phyloP scores from a whole-genome alignment of 108 stramenopile species.

The Mayamaea pseudoterrestris region DNA sequence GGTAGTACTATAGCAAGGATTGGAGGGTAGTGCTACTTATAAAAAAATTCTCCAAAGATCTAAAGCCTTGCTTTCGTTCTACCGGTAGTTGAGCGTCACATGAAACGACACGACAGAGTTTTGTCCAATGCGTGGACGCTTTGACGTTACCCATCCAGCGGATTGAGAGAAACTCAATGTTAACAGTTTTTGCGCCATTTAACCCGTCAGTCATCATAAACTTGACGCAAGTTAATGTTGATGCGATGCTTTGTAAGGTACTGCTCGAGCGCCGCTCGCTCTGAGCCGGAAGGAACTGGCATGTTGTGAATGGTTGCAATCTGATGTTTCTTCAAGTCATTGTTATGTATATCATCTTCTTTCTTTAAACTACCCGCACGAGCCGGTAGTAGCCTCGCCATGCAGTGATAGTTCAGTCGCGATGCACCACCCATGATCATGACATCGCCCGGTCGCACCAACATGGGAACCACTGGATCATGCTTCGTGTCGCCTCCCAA shows the following conservation, averaged over 20 bases:
- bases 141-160: too few relatives aligned
- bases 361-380: background rate
- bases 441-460: conserved; percentile 57
- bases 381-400: conserved; percentile 34
- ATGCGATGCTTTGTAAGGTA: conserved; percentile 36
- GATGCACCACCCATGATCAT: conserved; percentile 41
- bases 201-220: conserved; percentile 4
- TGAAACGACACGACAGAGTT: too few relatives aligned
- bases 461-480: conserved; percentile 38
- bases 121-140: too few relatives aligned
- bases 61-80: too few relatives aligned
- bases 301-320: background rate
- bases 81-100: too few relatives aligned
- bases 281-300: conserved; percentile 7
- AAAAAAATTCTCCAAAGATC: too few relatives aligned
- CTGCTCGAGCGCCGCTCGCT: conserved; percentile 11
- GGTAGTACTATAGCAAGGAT: too few relatives aligned
- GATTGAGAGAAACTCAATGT: too few relatives aligned
- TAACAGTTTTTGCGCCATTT: too few relatives aligned
- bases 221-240: conserved; percentile 65
- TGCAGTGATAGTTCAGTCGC: conserved; percentile 48
- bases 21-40: too few relatives aligned
- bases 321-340: background rate
- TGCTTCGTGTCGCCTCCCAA: conserved; percentile 44
- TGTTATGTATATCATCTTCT: conserved; percentile 1